Conservation (phyloP, 148 eudicot genomes). For the Linanthus parryae region DNA sequence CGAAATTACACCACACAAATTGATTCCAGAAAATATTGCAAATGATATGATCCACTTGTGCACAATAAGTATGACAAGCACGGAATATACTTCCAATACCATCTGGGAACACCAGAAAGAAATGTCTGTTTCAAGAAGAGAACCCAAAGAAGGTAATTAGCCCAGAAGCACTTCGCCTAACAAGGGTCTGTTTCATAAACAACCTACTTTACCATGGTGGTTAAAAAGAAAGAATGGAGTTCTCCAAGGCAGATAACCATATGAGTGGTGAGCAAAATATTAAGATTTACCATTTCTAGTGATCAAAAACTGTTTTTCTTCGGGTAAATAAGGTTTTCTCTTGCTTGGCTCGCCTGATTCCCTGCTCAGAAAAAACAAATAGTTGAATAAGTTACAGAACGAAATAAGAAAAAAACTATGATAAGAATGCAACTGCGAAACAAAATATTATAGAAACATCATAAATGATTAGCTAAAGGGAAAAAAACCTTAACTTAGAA, state of each 20-base stretch:
- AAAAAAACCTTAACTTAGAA: neutral
- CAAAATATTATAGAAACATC: neutral
- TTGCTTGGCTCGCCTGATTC: constrained; percentile 96
- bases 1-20: too few relatives aligned
- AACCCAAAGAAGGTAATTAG: too few relatives aligned
- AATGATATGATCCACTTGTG: too few relatives aligned
- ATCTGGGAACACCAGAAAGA: neutral
- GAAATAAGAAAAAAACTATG: neutral
- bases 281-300: constrained; percentile 74
- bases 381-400: constrained; percentile 4
- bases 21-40: too few relatives aligned
- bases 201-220: too few relatives aligned
- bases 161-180: too few relatives aligned
- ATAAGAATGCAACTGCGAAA: too few relatives aligned
- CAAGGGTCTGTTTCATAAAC: too few relatives aligned
- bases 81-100: too few relatives aligned
- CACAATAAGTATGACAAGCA: too few relatives aligned
- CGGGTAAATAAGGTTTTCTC: constrained; percentile 81
- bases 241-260: neutral
- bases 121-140: neutral
- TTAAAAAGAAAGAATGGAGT: too few relatives aligned
- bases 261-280: too few relatives aligned
- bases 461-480: neutral
- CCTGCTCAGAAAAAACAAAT: constrained; percentile 36
- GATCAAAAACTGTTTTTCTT: constrained; percentile 82